Percentiles rank a stretch among this genome's conserved stretches.
phyloP scores from a whole-genome alignment of 805 yeast genomes.

The Nakazawaea wickerhamii region DNA sequence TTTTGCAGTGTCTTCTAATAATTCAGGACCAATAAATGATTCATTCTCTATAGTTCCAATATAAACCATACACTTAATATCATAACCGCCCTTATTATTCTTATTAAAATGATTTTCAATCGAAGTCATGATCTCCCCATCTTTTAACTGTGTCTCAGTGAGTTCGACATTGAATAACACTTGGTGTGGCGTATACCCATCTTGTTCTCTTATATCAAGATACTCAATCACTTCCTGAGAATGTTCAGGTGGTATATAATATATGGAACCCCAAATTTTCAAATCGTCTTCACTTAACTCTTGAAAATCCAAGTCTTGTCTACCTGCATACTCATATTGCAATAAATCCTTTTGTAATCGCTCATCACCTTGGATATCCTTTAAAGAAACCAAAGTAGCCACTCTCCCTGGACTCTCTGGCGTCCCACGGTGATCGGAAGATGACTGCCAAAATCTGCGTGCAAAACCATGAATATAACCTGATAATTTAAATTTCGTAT shows the following conservation, averaged over 20 bases:
- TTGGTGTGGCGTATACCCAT: slow-evolving; percentile 72
- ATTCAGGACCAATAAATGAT: slow-evolving; percentile 84
- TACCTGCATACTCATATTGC: slow-evolving; percentile 20
- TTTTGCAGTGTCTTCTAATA: slow-evolving; percentile 49
- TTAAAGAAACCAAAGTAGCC: slow-evolving; percentile 66
- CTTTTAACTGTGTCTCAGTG: slow-evolving; percentile 14
- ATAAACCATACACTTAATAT: slow-evolving; percentile 59
- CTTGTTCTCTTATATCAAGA: slow-evolving; percentile 79
- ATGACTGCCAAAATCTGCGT: slow-evolving; percentile 87
- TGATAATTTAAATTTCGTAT: slow-evolving; percentile 52
- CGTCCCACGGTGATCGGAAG: slow-evolving; percentile 87
- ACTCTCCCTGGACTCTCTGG: slow-evolving; percentile 86
- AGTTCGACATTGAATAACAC: slow-evolving; percentile 55
- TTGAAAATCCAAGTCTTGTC: slow-evolving; percentile 16
- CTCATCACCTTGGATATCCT: slow-evolving; percentile 39
- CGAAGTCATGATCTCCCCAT: slow-evolving; percentile 18
- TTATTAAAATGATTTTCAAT: slow-evolving; percentile 24
- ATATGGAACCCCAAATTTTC: slow-evolving; percentile 76
- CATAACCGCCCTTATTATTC: slow-evolving; percentile 30
- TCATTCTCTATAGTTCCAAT: slow-evolving; percentile 78
- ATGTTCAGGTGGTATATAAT: slow-evolving; percentile 62
- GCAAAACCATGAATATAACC: slow-evolving; percentile 75
- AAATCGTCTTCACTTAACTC: slow-evolving; percentile 37
- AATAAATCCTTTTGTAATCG: slow-evolving; percentile 38
- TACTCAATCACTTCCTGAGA: slow-evolving; percentile 60